These are phyloP conservation scores for Candida neerlandica DNA, from an alignment of 1,139 yeast genomes.

Conservation along the genomic window DNA sequence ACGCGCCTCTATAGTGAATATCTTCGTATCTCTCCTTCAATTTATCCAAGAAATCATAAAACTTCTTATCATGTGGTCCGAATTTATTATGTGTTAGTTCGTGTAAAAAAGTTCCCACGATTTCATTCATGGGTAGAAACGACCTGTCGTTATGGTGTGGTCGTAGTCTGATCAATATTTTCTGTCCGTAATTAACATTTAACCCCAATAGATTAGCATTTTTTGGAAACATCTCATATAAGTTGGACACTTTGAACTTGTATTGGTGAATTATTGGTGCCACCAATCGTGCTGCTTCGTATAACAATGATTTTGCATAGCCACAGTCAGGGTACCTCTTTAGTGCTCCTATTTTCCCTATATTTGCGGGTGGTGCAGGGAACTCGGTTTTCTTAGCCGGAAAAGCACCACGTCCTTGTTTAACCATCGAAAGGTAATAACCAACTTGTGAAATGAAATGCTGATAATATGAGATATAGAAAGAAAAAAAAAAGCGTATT, in stretches of 20 bases:
- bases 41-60: slow-evolving; percentile 67
- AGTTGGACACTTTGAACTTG: slow-evolving; percentile 62
- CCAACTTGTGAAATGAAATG: no score
- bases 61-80: slow-evolving; percentile 80
- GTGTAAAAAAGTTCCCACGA: slow-evolving; percentile 84
- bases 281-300: slow-evolving; percentile 60
- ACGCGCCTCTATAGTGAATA: slow-evolving; percentile 37
- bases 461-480: background rate
- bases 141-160: slow-evolving; percentile 53
- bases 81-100: slow-evolving; percentile 79
- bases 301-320: slow-evolving; percentile 58
- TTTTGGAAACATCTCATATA: slow-evolving; percentile 88
- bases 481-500: background rate
- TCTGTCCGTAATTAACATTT: slow-evolving; percentile 83
- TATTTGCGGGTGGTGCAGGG: slow-evolving; percentile 51
- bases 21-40: slow-evolving; percentile 60
- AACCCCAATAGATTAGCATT: slow-evolving; percentile 68
- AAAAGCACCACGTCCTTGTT: slow-evolving; percentile 16
- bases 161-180: slow-evolving; percentile 73
- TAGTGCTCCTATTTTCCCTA: slow-evolving; percentile 57
- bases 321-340: slow-evolving; percentile 56
- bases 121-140: slow-evolving; percentile 68
- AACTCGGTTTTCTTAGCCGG: slow-evolving; percentile 14
- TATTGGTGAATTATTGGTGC: slow-evolving; percentile 77
- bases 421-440: slow-evolving; percentile 16